Base-by-base conservation (phyloP, 345 rosid species). In the Rhodamnia rubescens region DNA sequence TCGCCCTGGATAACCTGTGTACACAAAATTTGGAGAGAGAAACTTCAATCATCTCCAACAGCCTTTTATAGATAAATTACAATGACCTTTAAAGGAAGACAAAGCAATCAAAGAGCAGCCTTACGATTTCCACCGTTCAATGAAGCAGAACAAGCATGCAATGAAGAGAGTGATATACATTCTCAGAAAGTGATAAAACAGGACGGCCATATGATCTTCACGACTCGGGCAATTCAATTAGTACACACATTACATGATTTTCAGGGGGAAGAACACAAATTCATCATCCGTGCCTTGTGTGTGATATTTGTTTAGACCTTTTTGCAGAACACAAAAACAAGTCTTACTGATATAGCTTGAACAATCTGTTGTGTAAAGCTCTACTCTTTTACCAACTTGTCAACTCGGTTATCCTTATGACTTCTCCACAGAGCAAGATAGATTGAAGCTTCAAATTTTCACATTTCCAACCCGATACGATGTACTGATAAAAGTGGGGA, bases 1-100 rank as follows among this genome's bases (percentile, higher is more conserved):
- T 96, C 98, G 3, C 98, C 98, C 85, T 96, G 98, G 85, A 96
- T 95, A 29, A 96, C 98, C 98, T 96, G 87, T 4, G 85, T 50
- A 61, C 5, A n/a, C 74, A 12, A 21, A 44, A 85, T 36, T 21
- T 22, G 50, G 47, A 61, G 22, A 5, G 5, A 82, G 52, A 13
- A 59, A 8, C 44, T 53, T 52, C 0, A 2, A 53, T 59, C 49
- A 58, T 81, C 29, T 27, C 26, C 49, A 36, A 74, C 44, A 32
- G n/a, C 81, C 5, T 9, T 32, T 52, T 24, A 74, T 5, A 16
- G 52, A 51, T 12, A 47, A 78, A 44, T 51, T 36, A 11, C 24
- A 58, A 42, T 11, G 53, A 14, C 29, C 32, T n/a, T 47, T 24
- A 83, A 27, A 15, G 52, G 49, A 59, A 40, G 16, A 83, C 49